These are phyloP conservation scores for Glycine tomentella DNA, from an alignment of 306 rosid species.

Conservation along the genomic window DNA sequence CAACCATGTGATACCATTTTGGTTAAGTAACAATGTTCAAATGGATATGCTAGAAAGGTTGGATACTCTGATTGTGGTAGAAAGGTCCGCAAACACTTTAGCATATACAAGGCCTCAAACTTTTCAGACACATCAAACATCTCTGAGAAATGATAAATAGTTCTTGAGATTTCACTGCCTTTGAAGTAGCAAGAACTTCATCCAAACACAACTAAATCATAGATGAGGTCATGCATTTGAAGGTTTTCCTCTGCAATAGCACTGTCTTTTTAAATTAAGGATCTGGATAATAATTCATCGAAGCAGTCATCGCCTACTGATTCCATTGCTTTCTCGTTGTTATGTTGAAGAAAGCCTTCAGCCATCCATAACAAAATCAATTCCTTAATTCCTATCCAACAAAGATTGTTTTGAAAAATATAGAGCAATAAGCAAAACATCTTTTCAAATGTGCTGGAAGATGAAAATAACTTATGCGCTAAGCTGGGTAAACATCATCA, in stretches of 20 bases:
- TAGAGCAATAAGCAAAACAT: slow-evolving; percentile 41
- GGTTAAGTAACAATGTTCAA: neutral
- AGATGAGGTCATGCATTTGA: neutral
- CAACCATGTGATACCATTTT: neutral
- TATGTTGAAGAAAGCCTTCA: slow-evolving; percentile 14
- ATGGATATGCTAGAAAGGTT: neutral
- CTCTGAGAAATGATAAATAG: neutral
- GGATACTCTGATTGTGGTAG: neutral
- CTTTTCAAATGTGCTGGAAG: too few species aligned
- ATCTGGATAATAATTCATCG: neutral
- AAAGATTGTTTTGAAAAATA: slow-evolving; percentile 38
- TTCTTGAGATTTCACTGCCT: neutral
- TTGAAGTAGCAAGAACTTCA: too few species aligned
- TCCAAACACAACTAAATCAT: too few species aligned
- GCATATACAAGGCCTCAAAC: neutral
- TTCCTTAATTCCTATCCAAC: neutral
- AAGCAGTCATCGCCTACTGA: neutral
- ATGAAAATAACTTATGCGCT: too few species aligned
- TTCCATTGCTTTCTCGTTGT: neutral
- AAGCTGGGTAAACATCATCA: too few species aligned
- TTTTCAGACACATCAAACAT: slow-evolving; percentile 3
- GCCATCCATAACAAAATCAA: slow-evolving; percentile 32
- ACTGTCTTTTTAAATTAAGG: neutral
- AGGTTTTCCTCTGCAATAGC: neutral
- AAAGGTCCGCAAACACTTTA: slow-evolving; percentile 12